phyloP scores from a whole-genome alignment of 208 protist genomes.

The Acanthamoeba healyi region DNA sequence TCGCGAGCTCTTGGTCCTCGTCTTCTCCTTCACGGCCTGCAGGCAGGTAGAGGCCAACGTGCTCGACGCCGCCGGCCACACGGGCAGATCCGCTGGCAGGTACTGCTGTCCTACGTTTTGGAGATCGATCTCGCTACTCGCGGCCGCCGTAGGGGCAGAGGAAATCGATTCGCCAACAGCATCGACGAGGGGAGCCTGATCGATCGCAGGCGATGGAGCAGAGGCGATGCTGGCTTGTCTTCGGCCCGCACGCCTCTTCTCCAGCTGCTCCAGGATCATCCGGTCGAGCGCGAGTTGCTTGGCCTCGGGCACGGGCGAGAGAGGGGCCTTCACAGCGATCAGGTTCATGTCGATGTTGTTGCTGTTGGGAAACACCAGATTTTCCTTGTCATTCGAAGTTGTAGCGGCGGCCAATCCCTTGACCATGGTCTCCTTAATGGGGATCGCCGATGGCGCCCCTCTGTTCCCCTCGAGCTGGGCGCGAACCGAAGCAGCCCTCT shows the following conservation, averaged over 20 bases:
- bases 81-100: background rate
- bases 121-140: too few relatives aligned
- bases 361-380: background rate
- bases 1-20: background rate
- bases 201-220: background rate
- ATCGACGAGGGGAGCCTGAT: background rate
- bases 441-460: background rate
- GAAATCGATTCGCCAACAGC: background rate
- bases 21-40: background rate
- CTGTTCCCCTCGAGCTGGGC: background rate
- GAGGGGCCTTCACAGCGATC: background rate
- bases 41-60: background rate
- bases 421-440: too few relatives aligned
- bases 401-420: too few relatives aligned
- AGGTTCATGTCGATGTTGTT: background rate
- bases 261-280: background rate
- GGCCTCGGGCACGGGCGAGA: background rate
- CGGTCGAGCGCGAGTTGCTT: background rate
- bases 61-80: background rate
- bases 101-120: too few relatives aligned
- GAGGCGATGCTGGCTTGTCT: background rate
- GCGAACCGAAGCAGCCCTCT: background rate
- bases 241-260: background rate
- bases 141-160: background rate
- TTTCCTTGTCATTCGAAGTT: background rate